phyloP scores from a whole-genome alignment of 371 early-diverging fungal species.

The Paramicrosporidium saccamoebae region DNA sequence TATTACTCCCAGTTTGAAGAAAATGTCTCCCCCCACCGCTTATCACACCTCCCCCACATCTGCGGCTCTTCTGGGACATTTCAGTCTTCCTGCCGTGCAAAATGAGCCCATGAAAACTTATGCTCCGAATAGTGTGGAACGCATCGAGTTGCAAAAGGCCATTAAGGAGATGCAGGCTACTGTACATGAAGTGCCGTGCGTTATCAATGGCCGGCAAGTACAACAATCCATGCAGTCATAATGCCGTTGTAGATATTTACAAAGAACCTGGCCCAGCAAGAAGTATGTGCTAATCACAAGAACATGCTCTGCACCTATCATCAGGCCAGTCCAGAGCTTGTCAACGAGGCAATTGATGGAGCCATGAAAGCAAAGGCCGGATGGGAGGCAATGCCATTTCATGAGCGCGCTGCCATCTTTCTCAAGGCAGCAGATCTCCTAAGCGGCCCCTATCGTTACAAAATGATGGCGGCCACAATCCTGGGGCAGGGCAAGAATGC shows the following conservation, averaged over 20 bases:
- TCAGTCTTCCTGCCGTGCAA: slow-evolving; percentile 36
- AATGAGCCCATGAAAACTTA: slow-evolving; percentile 73
- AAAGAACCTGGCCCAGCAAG: slow-evolving; percentile 26
- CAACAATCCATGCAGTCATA: slow-evolving; percentile 1
- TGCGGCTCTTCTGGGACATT: slow-evolving; percentile 20
- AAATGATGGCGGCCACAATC: slow-evolving; percentile 87
- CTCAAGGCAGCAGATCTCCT: slow-evolving; percentile 85
- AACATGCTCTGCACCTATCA: slow-evolving; percentile 42
- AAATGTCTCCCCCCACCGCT: not conserved
- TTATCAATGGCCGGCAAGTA: slow-evolving; percentile 53
- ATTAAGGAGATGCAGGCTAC: slow-evolving; percentile 28
- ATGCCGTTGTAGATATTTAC: slow-evolving; percentile 11
- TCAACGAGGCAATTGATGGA: slow-evolving; percentile 57
- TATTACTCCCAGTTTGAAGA: too few species aligned
- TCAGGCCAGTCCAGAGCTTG: slow-evolving; percentile 21
- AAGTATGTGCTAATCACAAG: slow-evolving; percentile 49
- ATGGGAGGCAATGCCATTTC: slow-evolving; percentile 80
- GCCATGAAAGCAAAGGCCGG: slow-evolving; percentile 44
- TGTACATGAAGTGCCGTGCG: slow-evolving; percentile 33
- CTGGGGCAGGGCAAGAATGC: slow-evolving; percentile 91
- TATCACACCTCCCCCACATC: slow-evolving; percentile 5
- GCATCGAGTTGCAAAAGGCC: slow-evolving; percentile 29
- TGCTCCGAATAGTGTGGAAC: slow-evolving; percentile 40
- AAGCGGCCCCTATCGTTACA: slow-evolving; percentile 57
- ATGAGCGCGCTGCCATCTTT: slow-evolving; percentile 79